Percentiles rank a stretch among this genome's conserved stretches.
These are phyloP conservation scores for Vigna radiata DNA, from an alignment of 306 rosid species.

Conservation along the genomic window DNA sequence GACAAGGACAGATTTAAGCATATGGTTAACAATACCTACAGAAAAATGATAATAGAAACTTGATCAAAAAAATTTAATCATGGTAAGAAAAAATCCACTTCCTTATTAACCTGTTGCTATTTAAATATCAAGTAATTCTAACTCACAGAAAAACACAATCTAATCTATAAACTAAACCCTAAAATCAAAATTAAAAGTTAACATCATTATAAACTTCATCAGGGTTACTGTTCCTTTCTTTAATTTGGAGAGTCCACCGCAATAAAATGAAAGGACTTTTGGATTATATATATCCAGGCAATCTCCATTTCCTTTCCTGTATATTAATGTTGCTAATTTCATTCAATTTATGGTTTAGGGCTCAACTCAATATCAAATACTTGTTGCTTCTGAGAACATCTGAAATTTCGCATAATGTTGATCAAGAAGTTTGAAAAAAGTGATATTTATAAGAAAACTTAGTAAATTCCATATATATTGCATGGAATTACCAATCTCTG, in stretches of 20 bases:
- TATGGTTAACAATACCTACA: constrained; percentile 7
- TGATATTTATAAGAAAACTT: constrained; percentile 13
- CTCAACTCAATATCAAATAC: constrained; percentile 12
- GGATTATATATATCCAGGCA: constrained; percentile 1
- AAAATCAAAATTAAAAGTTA: not conserved
- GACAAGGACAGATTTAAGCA: constrained; percentile 18
- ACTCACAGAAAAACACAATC: not conserved
- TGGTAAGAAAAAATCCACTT: not conserved
- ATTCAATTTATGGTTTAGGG: constrained; percentile 19
- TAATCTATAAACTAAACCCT: not conserved
- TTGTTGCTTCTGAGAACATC: not conserved
- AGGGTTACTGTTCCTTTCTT: constrained; percentile 6
- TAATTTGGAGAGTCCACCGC: constrained; percentile 9
- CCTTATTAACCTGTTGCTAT: constrained; percentile 18
- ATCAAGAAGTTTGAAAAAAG: constrained; percentile 41
- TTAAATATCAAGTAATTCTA: constrained; percentile 30
- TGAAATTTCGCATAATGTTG: constrained; percentile 12
- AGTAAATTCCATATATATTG: constrained; percentile 8
- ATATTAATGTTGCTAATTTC: constrained; percentile 1
- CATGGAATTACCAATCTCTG: constrained; percentile 60
- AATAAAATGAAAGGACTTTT: constrained; percentile 9
- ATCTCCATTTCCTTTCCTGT: not conserved
- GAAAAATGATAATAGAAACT: constrained; percentile 7
- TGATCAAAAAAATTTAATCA: not conserved
- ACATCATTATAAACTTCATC: constrained; percentile 10